Base-by-base conservation (phyloP, 176 grass and related monocot species). In the Musa acuminata region DNA sequence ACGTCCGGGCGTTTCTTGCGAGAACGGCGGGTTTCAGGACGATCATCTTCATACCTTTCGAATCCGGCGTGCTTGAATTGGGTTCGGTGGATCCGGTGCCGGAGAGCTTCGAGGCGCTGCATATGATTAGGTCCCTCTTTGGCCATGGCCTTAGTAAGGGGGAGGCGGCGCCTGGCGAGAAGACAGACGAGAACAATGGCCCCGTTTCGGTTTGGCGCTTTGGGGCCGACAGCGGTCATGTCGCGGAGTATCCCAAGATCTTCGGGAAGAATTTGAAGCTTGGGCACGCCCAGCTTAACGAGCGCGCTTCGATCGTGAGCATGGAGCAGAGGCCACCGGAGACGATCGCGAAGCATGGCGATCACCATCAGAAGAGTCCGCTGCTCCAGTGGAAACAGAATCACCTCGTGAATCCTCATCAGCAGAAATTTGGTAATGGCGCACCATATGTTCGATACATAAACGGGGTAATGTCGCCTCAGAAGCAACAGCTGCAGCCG, bases 21-120 rank as follows among this genome's bases (percentile, higher is more conserved):
- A 77, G 75, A n/a, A 51, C 75, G 11, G 49, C 60, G 5, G 75
- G 75, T 9, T 65, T 77, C 49, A 59, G 75, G 9, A 77, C 75
- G 48, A 25, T 77, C 11, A n/a, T 77, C 11, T 60, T 77, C 49
- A 49, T 77, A 5, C 75, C 75, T 12, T 50, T 24, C 20, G 75
- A 65, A 13, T 17, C 49, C 26, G 75, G 75, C 1, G 75, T 77
- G 58, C 60, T 77, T 20, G 75, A 77, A 52, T 65, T 77, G 58
- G 75, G 60, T 11, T 77, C 75, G 13, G 75, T 52, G 57, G 49
- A 52, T 11, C 17, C 75, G 12, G 20, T 77, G 60, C 60, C 49
- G 19, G 75, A 77, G 75, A 77, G 21, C 62, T 65, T 77, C 2
- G 75, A 77, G 58, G 58, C 75, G 3, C 20, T 77, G 75, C 75